Base-by-base conservation (phyloP, 2,329 filamentous ascomycete species). In the Fusarium pseudoanthophilum region DNA sequence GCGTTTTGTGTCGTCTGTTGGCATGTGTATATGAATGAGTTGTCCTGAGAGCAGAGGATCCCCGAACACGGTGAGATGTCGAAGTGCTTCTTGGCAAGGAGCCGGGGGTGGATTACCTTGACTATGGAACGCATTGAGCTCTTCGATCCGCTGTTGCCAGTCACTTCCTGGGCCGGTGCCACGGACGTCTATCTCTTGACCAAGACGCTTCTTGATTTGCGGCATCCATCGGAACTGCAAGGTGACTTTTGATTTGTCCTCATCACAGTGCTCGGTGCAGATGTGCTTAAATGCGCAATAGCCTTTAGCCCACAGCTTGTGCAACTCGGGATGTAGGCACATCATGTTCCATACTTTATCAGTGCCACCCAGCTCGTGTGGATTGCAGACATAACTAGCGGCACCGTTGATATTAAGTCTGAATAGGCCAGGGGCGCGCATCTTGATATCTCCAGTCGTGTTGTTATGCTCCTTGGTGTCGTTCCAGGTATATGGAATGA, bases 191-290 rank as follows among this genome's bases (percentile, higher is more conserved):
- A 52, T 20, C 9, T 10, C 9, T 15, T 20, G 11, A 5, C 20
- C 45, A 14, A 14, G 11, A 5, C n/a, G 5, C 16, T 52, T 40
- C 34, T 34, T 42, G 10, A 45, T 26, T 15, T 40, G 34, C 10
- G 56, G 59, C 69, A 72, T 72, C 56, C 69, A 71, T 18, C 51
- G 37, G 32, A 72, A 65, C 26, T 51, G 56, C 28, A 71, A 24
- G 21, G 40, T 42, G 21, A 26, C n/a, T 26, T 45, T 45, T 26
- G 11, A 45, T 45, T 26, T n/a, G 20, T 5, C 26, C 15, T 26
- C n/a, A 26, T 26, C 13, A 11, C n/a, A 26, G 2, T 5, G 11
- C 42, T 45, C 11, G 14, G 42, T 45, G n/a, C 15, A 24, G 5
- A 18, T 45, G 14, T 45, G 20, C 16, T 51, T 62, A 30, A 71